Evolutionary conservation across 1,284 basidiomycete genomes (phyloP).

Genomic region (Cryptococcus sp.): DNA sequence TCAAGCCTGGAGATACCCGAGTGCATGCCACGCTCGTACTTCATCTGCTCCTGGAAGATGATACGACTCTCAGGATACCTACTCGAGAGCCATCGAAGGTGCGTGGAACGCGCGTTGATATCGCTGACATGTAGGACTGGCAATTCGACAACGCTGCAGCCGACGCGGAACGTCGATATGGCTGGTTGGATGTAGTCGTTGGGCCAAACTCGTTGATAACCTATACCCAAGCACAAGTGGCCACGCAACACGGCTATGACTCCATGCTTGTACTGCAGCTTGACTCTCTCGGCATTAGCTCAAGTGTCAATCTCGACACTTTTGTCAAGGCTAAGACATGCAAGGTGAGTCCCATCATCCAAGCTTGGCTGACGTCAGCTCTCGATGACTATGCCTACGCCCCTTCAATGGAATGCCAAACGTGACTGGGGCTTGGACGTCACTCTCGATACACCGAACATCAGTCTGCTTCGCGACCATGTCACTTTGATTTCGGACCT

Average conservation of each 20-base stretch:
- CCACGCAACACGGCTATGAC: conserved; percentile 71
- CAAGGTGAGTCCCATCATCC: conserved; percentile 37
- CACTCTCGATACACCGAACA: conserved; percentile 67
- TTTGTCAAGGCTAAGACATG: conserved; percentile 75
- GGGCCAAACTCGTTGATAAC: conserved; percentile 79
- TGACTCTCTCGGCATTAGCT: conserved; percentile 73
- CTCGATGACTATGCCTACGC: conserved; percentile 57
- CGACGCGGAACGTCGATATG: conserved; percentile 59
- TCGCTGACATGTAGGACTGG: conserved; percentile 30
- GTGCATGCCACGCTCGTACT: conserved; percentile 75
- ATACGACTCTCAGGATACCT: conserved; percentile 75
- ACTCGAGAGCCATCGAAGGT: conserved; percentile 70
- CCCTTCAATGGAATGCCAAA: conserved; percentile 58
- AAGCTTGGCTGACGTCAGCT: conserved; percentile 20
- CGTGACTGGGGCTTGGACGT: conserved; percentile 76
- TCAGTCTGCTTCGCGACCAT: conserved; percentile 84
- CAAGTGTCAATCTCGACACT: conserved; percentile 81
- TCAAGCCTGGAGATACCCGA: conserved; percentile 76
- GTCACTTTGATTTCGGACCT: conserved; percentile 88
- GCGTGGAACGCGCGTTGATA: background rate
- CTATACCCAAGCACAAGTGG: conserved; percentile 79
- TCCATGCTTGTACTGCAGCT: conserved; percentile 76
- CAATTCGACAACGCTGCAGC: conserved; percentile 39
- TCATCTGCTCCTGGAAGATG: conserved; percentile 74
- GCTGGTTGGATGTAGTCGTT: conserved; percentile 70